Base-by-base conservation (phyloP, 2,329 filamentous ascomycete genomes). In the Pestalotiopsis sp. region DNA sequence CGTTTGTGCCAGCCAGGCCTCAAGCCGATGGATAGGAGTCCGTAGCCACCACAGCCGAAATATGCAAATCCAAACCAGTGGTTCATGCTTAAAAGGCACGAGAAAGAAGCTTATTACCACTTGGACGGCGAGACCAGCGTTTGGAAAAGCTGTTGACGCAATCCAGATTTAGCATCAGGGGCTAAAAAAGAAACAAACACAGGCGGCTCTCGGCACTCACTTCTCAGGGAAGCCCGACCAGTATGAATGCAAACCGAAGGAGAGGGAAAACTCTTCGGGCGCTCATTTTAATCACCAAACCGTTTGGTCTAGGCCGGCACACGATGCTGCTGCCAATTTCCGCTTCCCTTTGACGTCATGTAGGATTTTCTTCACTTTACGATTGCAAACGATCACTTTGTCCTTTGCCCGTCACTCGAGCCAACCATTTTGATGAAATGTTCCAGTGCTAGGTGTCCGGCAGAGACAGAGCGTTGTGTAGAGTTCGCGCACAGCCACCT, bases 311-410 rank as follows among this genome's bases (percentile, higher is more conserved):
- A 36, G 25, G 17, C 59, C 36, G 27, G 25, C 38, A 20, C n/a
- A 39, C n/a, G 6, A 13, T 4, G 25, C 14, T 27, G 61, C 25
- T 55, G 41, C 63, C 20, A 65, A 65, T 65, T 57, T 58, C 63
- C 36, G 45, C 17, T 31, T 38, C 45, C n/a, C 23, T 65, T 65
- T 65, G 63, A 65, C 63, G 63, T 65, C 63, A 65, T 57, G 63
- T 45, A 57, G 45, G 36, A 13, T 38, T 31, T 39, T 55, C 41
- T n/a, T 36, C 20, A 13, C 14, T 38, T 38, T 38, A 64, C 17
- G 36, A 36, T 36, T 36, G 31, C 31, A 9, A 36, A 2, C 7
- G 31, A 36, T 36, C 31, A 36, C 31, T 36, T 36, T 36, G 31
- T 9, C 7, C 31, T 36, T 36, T 36, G 31, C 31, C 31, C 7